Conservation (phyloP, 2,329 filamentous ascomycete genomes). For the Hymenoscyphus fructigenus region DNA sequence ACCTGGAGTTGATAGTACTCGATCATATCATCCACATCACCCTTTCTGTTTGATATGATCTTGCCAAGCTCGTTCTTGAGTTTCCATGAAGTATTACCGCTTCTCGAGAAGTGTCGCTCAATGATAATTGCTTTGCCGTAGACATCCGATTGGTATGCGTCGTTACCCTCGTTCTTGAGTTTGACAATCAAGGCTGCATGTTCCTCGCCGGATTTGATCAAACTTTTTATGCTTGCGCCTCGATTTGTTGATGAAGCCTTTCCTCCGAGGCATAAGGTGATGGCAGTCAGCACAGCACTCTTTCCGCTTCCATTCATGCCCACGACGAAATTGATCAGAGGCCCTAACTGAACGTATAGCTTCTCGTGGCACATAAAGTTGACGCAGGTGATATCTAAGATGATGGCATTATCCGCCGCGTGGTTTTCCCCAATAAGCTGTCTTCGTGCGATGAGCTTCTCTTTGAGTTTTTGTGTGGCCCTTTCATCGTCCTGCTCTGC, state of each 20-base stretch:
- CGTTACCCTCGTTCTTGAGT: conserved; percentile 85
- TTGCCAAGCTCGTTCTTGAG: conserved; percentile 72
- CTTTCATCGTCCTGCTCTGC: conserved; percentile 59
- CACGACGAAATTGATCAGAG: conserved; percentile 96
- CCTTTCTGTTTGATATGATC: conserved; percentile 77
- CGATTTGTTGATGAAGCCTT: conserved; percentile 93
- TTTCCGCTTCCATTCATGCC: conserved; percentile 98
- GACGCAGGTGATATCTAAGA: conserved; percentile 80
- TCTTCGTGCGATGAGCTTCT: conserved; percentile 53
- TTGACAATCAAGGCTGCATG: conserved; percentile 74
- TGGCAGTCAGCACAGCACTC: conserved; percentile 88
- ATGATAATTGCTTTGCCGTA: conserved; percentile 85
- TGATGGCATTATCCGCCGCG: conserved; percentile 79
- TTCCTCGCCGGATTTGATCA: conserved; percentile 87
- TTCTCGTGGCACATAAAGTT: conserved; percentile 97
- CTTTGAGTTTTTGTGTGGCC: conserved; percentile 67
- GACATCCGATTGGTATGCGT: conserved; percentile 77
- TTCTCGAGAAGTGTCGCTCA: conserved; percentile 82
- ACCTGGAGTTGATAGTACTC: conserved; percentile 94
- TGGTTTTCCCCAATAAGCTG: conserved; percentile 63
- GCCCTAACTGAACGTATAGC: conserved; percentile 81
- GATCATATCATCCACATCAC: conserved; percentile 86
- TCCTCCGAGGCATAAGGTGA: conserved; percentile 91
- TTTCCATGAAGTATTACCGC: conserved; percentile 79
- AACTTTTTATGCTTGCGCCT: conserved; percentile 81